Conservation (phyloP, 83 land plant species). For the Picea mariana region DNA sequence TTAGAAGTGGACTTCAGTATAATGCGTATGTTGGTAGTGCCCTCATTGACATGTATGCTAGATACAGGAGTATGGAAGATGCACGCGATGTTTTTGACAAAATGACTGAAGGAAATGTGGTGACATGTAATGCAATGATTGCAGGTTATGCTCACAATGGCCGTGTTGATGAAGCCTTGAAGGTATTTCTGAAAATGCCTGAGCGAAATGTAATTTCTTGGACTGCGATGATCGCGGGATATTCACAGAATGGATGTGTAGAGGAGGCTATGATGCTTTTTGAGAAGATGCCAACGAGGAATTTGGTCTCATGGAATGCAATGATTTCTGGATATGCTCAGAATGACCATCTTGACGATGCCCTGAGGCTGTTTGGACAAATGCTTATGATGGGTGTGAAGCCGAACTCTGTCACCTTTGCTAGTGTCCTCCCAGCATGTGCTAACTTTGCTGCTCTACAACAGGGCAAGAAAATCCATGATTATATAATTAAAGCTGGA, state of each 20-base stretch:
- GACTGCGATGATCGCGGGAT: slow-evolving; percentile 19
- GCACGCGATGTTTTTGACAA: slow-evolving; percentile 31
- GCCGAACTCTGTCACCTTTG: too few relatives aligned
- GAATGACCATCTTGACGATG: too few relatives aligned
- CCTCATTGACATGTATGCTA: slow-evolving; percentile 48
- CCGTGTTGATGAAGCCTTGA: slow-evolving; percentile 27
- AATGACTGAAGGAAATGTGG: slow-evolving; percentile 14
- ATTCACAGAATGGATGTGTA: background rate
- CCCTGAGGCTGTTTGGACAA: too few relatives aligned
- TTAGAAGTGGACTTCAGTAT: slow-evolving; percentile 8
- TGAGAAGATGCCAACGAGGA: too few relatives aligned
- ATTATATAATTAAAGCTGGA: too few relatives aligned
- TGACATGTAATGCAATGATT: slow-evolving; percentile 35
- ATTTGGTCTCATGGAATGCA: too few relatives aligned
- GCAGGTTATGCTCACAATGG: slow-evolving; percentile 46
- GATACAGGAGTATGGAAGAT: slow-evolving; percentile 32
- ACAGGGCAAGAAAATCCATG: too few relatives aligned
- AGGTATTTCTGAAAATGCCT: slow-evolving; percentile 28
- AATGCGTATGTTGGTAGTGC: slow-evolving; percentile 38
- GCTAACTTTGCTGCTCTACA: too few relatives aligned
- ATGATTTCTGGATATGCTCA: too few relatives aligned
- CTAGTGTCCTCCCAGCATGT: too few relatives aligned
- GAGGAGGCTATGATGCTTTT: too few relatives aligned
- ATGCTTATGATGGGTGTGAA: too few relatives aligned
- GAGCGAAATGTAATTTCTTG: slow-evolving; percentile 21